Conservation (phyloP, 2,329 filamentous ascomycete species). For the Colletotrichum acutatum region DNA sequence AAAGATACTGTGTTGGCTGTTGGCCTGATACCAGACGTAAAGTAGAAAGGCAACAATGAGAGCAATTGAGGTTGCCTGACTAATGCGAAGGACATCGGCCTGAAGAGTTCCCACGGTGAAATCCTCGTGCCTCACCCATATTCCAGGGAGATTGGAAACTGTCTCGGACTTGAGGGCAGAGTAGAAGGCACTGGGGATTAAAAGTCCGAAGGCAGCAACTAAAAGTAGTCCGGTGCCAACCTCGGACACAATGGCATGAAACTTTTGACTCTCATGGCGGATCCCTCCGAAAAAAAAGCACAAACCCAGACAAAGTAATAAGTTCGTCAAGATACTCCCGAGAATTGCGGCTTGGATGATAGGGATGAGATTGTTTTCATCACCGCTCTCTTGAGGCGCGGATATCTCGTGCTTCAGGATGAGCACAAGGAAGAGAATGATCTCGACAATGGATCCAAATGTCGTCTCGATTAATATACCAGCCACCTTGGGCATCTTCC, state of each 20-base stretch:
- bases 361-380: constrained; percentile 56
- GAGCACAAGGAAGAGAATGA: constrained; percentile 75
- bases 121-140: constrained; percentile 38
- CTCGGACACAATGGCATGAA: constrained; percentile 75
- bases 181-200: constrained; percentile 50
- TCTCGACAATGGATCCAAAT: constrained; percentile 74
- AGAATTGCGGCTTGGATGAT: constrained; percentile 78
- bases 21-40: constrained; percentile 71
- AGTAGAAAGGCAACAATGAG: constrained; percentile 68
- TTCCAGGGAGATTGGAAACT: constrained; percentile 37
- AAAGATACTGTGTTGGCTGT: constrained; percentile 72
- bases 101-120: constrained; percentile 51
- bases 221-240: constrained; percentile 73
- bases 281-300: constrained; percentile 77
- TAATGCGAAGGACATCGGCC: constrained; percentile 65
- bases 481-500: constrained; percentile 72
- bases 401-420: constrained; percentile 50
- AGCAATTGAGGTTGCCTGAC: constrained; percentile 70
- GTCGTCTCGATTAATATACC: constrained; percentile 62
- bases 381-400: constrained; percentile 37
- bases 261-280: constrained; percentile 66
- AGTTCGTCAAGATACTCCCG: constrained; percentile 75
- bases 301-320: constrained; percentile 73
- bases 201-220: constrained; percentile 60
- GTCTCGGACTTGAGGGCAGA: constrained; percentile 47